Percentiles rank a stretch among this genome's conserved stretches.
phyloP scores from a whole-genome alignment of 768 basidiomycete genomes.

The Botryobasidium botryosum region DNA sequence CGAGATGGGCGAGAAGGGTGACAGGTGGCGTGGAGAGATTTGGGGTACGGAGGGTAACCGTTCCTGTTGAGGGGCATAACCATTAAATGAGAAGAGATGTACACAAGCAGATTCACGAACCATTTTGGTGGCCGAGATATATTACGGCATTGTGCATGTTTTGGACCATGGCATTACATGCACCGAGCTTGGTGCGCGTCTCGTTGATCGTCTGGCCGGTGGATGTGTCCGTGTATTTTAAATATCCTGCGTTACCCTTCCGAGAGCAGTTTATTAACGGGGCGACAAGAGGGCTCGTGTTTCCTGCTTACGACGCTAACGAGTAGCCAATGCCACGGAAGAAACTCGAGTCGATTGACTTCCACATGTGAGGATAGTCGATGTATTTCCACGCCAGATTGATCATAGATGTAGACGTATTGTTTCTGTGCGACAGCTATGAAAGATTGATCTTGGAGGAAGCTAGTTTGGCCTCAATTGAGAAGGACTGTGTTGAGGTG shows the following conservation, averaged over 20 bases:
- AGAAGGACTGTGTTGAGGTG: too few relatives aligned
- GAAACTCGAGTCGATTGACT: slow-evolving; percentile 74
- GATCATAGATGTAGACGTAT: slow-evolving; percentile 92
- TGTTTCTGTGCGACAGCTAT: slow-evolving; percentile 94
- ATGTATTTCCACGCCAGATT: slow-evolving; percentile 85
- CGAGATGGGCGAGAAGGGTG: slow-evolving; percentile 78
- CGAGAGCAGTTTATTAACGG: slow-evolving; percentile 1
- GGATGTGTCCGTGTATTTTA: slow-evolving; percentile 95
- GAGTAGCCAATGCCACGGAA: slow-evolving; percentile 92
- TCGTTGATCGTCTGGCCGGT: slow-evolving; percentile 75
- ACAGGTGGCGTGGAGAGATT: slow-evolving; percentile 85
- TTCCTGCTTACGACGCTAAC: slow-evolving; percentile 49
- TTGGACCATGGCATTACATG: slow-evolving; percentile 73
- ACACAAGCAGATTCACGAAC: slow-evolving; percentile 18
- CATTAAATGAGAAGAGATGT: too few relatives aligned
- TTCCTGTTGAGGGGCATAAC: too few relatives aligned
- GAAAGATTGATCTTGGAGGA: slow-evolving; percentile 82
- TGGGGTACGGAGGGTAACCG: slow-evolving; percentile 93
- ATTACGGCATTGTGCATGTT: slow-evolving; percentile 89
- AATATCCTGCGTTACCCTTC: slow-evolving; percentile 74
- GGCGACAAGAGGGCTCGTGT: background rate
- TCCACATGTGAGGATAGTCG: slow-evolving; percentile 71
- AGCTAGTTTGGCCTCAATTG: slow-evolving; percentile 30
- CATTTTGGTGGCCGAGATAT: slow-evolving; percentile 88
- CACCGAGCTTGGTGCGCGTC: slow-evolving; percentile 80